Percentiles rank a stretch among this genome's conserved stretches.
Evolutionary conservation across 2,329 filamentous ascomycete species (phyloP).

Genomic region (Colletotrichum noveboracense): DNA sequence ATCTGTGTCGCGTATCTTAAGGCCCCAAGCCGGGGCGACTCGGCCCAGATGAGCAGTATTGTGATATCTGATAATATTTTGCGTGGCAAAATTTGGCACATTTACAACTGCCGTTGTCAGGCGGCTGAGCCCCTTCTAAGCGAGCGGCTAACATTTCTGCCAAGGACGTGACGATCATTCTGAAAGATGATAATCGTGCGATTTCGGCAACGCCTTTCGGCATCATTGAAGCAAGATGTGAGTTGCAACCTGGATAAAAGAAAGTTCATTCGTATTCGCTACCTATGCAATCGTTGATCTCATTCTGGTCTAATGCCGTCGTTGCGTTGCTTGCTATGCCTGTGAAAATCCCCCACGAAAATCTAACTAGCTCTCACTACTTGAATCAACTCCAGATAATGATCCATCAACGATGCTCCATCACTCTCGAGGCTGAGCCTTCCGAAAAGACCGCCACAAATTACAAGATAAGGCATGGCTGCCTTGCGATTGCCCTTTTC

Average conservation of each 20-base stretch:
- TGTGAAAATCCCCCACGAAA: neutral
- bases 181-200: neutral
- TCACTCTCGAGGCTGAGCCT: neutral
- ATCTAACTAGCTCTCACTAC: neutral
- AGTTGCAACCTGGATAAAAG: neutral
- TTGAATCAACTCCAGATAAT: slow-evolving; percentile 9
- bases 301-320: neutral
- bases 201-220: neutral
- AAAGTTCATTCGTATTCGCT: neutral
- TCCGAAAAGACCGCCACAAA: slow-evolving; percentile 7
- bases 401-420: slow-evolving; percentile 1
- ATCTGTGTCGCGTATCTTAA: neutral
- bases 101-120: neutral
- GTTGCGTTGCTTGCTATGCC: neutral
- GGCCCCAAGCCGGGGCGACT: neutral
- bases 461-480: slow-evolving; percentile 9
- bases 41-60: neutral
- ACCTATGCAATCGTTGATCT: neutral
- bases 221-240: neutral
- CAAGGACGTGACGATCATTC: neutral
- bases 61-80: neutral
- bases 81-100: neutral
- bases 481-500: neutral
- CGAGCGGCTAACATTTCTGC: neutral
- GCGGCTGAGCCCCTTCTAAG: neutral